Evolutionary conservation across 441 rosid genomes (phyloP).

Genomic region (Raphanus hybrid): DNA sequence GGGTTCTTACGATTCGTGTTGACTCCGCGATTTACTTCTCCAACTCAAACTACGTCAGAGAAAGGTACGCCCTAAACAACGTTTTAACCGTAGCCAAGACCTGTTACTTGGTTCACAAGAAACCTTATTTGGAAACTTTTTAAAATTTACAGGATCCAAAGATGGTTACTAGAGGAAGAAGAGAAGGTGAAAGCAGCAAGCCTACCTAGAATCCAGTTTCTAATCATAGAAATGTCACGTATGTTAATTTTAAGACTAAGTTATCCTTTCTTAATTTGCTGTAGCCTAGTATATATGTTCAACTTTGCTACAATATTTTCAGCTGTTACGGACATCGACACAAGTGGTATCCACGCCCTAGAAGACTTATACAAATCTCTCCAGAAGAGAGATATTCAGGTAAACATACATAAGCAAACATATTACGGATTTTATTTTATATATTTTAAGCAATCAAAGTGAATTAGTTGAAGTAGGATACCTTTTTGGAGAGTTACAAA

Average conservation of each 20-base stretch:
- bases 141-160: conserved; percentile 32
- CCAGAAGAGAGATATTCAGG: conserved; percentile 70
- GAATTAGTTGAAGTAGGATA: not conserved
- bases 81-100: not conserved
- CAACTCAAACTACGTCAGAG: conserved; percentile 85
- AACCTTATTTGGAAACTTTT: too few species aligned
- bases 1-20: conserved; percentile 75
- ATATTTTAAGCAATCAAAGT: not conserved
- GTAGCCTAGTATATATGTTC: not conserved
- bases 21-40: conserved; percentile 96
- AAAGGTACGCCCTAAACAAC: conserved; percentile 53
- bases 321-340: conserved; percentile 95
- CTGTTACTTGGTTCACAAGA: not conserved
- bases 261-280: not conserved
- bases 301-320: conserved; percentile 24
- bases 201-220: conserved; percentile 53
- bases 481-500: not conserved
- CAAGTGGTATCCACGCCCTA: conserved; percentile 85
- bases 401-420: conserved; percentile 26
- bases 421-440: not conserved
- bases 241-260: conserved; percentile 31
- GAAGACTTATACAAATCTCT: conserved; percentile 74
- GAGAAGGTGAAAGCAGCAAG: conserved; percentile 50
- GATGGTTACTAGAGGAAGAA: conserved; percentile 86
- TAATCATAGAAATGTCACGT: conserved; percentile 92